A percentile compares a stretch with the other conserved stretches of the same genome.
Conservation (phyloP, 2,329 filamentous ascomycete species). For the Fusarium annulatum region DNA sequence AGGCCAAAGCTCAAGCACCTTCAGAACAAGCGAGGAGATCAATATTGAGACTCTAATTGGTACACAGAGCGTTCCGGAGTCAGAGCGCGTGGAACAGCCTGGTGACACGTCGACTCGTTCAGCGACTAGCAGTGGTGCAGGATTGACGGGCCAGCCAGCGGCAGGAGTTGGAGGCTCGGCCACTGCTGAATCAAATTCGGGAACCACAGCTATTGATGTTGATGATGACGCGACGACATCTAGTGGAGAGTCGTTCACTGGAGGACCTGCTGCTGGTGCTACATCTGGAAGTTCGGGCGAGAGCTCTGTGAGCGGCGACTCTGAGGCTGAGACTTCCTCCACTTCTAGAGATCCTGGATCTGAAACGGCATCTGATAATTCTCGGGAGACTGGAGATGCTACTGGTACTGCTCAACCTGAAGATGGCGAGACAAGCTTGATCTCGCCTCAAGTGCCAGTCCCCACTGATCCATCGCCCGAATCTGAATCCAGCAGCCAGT, state of each 20-base stretch:
- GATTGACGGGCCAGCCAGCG: conserved; percentile 3
- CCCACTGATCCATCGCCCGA: not conserved
- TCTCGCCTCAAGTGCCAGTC: not conserved
- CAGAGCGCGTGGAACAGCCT: not conserved
- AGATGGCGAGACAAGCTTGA: not conserved
- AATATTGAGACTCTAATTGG: not conserved
- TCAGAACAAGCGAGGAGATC: not conserved
- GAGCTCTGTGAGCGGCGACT: not conserved
- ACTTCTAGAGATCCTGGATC: not conserved
- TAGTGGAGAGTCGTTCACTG: not conserved
- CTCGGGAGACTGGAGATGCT: not conserved
- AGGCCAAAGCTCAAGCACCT: no score
- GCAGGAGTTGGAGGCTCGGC: not conserved
- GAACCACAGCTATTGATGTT: fast-evolving
- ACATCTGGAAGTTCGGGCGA: fast-evolving
- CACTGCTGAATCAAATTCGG: fast-evolving
- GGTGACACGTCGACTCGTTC: not conserved
- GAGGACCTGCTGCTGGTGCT: not conserved
- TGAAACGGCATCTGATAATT: not conserved
- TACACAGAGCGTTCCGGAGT: conserved; percentile 7
- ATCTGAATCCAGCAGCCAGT: not conserved
- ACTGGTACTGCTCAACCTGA: not conserved
- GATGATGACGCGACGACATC: not conserved
- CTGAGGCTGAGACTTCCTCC: not conserved
- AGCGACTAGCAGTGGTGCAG: not conserved